Evolutionary conservation across 495 filamentous ascomycete species (phyloP), one percentile per base, ranked within the genome.

Genomic region (Aspergillus olivimuriae): DNA sequence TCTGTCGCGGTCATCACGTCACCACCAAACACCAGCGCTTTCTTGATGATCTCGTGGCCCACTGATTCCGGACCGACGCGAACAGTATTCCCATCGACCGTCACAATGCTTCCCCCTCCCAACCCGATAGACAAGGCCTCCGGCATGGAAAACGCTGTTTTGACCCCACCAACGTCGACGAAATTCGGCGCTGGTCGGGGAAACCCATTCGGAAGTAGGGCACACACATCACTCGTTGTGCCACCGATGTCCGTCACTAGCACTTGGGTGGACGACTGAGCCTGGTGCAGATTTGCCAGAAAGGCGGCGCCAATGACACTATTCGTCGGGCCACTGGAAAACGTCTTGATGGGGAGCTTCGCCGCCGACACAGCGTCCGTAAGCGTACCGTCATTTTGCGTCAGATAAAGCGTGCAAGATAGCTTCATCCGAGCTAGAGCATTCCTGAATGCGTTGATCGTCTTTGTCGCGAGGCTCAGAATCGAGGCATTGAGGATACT

Each of bases 61-160:
- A 80, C 78, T 12, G 68, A 73, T 23, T 79, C 75, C 0, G 77
- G 76, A 0, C 77, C 77, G 35, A 81, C 63, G 1, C 56, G 65
- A 4, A 72, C 44, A 2, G 55, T 51, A 12, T 53, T 53, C 6
- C 54, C 50, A 30, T 62, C 59, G 33, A 63, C 56, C 11, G 68
- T 50, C 12, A 77, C 63, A 16, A 69, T 58, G 9, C 68, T 73
- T 1, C 76, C 75, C 18, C 76, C 76, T 15, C 76, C 76, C 1
- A 80, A 58, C 4, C 75, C 76, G 32, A 78, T 69, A 26, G 60
- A 70, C 18, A 68, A 56, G 2, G 79, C 68, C 44, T 78, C 70
- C 10, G 76, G 76, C 45, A 75, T 75, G 0, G 69, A 70, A 44
- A 73, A 78, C n/a, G 72, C 72, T 47, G 71, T 74, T 23, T 72